Evolutionary conservation across 208 protist species (phyloP).

Genomic region (Leishmania turanica): DNA sequence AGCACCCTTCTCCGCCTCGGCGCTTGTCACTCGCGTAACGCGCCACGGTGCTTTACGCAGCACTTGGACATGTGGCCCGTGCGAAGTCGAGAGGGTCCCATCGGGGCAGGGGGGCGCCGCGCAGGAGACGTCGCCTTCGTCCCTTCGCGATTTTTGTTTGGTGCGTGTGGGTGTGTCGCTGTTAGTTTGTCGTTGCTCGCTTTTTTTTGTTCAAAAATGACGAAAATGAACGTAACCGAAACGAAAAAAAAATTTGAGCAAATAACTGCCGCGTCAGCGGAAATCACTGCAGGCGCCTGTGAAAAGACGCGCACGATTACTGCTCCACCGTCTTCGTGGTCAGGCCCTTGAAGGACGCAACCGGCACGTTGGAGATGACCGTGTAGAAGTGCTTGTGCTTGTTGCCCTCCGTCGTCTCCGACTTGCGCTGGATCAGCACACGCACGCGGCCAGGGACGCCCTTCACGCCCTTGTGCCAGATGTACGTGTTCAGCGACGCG

Average conservation of each 20-base stretch:
- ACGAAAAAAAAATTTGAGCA: not conserved
- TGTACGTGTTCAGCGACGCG: slow-evolving; percentile 95
- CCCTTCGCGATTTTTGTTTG: not conserved
- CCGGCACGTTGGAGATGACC: slow-evolving; percentile 88
- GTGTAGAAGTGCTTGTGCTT: slow-evolving; percentile 93
- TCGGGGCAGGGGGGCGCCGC: not conserved
- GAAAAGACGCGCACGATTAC: slow-evolving; percentile 28
- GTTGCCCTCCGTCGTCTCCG: slow-evolving; percentile 76
- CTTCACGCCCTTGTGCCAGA: slow-evolving; percentile 97
- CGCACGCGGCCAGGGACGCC: slow-evolving; percentile 95
- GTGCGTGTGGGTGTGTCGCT: not conserved
- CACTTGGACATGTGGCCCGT: not conserved
- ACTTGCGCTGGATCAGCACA: slow-evolving; percentile 92
- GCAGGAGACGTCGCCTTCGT: not conserved
- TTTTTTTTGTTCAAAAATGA: not conserved
- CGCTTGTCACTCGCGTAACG: not conserved
- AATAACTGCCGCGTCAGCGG: not conserved
- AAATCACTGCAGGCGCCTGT: not conserved
- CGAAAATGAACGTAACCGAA: not conserved
- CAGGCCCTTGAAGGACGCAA: slow-evolving; percentile 84
- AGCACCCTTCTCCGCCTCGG: not conserved
- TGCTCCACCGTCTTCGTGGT: slow-evolving; percentile 82
- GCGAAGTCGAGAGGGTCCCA: not conserved
- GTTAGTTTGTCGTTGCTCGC: not conserved
- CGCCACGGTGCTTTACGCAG: not conserved